Evolutionary conservation across 1,139 yeast genomes (phyloP), one percentile per base, ranked within the genome.

Genomic region (Magnusiomyces sp.): DNA sequence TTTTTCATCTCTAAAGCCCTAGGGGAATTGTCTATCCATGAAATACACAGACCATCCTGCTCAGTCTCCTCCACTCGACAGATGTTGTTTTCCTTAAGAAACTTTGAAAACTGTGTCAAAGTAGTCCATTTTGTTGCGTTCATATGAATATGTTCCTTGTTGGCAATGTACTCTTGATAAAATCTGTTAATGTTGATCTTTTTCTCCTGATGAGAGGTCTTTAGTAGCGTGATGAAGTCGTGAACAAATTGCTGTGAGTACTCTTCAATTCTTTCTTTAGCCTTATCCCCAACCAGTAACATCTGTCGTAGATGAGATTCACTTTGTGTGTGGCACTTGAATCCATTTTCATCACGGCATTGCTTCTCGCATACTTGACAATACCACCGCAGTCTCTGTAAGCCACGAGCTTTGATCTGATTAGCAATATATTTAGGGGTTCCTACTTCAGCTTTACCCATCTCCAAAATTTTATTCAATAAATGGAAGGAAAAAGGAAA

Each of bases 311-410:
- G 68, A 64, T 92, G 99, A 1, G 86, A 75, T 42, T 87, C 89
- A 14, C 95, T 82, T 55, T 75, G 74, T 17, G 83, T 73, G 65
- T 92, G 99, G 62, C 92, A 85, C 62, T 84, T 83, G 70, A 86
- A 92, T 34, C 98, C 99, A 67, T 92, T 92, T 56, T 86, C 92
- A 64, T 94, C 99, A 50, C 97, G 72, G 64, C 97, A 90, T 68
- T 92, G 99, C 62, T 90, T 88, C 61, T 76, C 78, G 61, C 99
- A 92, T 2, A 87, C 76, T 65, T 92, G 98, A 65, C 99, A 92
- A 66, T 89, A 92, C 74, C 79, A 92, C 56, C 79, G 76, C 47
- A 94, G 76, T 61, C 86, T 82, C 65, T 90, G 97, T 16, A 90
- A 78, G 6, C 97, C 97, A 40, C 80, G 73, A 17, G 90, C 79